These are phyloP conservation scores for Trichophyton schoenleinii DNA, from an alignment of 2,329 filamentous ascomycete species.

Conservation along the genomic window DNA sequence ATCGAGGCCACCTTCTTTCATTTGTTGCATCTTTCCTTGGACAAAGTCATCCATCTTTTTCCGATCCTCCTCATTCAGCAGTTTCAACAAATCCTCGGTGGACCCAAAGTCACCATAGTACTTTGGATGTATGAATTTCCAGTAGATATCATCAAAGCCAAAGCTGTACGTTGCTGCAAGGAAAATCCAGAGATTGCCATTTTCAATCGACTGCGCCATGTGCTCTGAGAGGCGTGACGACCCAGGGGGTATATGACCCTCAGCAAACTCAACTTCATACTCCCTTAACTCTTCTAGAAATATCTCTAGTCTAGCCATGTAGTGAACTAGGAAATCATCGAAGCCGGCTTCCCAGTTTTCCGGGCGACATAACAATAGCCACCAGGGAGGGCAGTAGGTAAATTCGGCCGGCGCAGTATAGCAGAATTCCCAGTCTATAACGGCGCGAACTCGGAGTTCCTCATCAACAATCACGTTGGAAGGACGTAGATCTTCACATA, in stretches of 20 bases:
- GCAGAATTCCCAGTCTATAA: constrained; percentile 21
- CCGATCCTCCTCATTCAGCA: constrained; percentile 17
- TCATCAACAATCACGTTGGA: constrained; percentile 19
- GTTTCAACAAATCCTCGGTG: constrained; percentile 15
- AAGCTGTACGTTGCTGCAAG: constrained; percentile 18
- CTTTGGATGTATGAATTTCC: constrained; percentile 18
- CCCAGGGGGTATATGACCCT: background rate
- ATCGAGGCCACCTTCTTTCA: constrained; percentile 14
- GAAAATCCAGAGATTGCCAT: constrained; percentile 20
- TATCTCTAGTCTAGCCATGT: constrained; percentile 14
- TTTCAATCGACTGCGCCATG: constrained; percentile 19
- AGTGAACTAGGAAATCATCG: constrained; percentile 16
- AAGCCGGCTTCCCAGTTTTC: constrained; percentile 14
- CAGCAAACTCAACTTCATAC: constrained; percentile 11
- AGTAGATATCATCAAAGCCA: constrained; percentile 23
- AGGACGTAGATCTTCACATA: constrained; percentile 22
- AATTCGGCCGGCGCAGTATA: constrained; percentile 15
- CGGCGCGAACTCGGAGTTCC: constrained; percentile 14
- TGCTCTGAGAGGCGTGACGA: constrained; percentile 15
- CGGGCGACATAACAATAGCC: constrained; percentile 14
- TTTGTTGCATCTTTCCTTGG: constrained; percentile 18
- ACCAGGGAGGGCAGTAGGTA: constrained; percentile 14
- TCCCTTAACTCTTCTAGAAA: constrained; percentile 16
- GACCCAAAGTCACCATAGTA: constrained; percentile 19
- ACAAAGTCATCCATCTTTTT: constrained; percentile 16